Percentiles rank a stretch among this genome's conserved stretches.
These are phyloP conservation scores for Penicillium maclennaniae DNA, from an alignment of 495 filamentous ascomycete species.

Conservation along the genomic window DNA sequence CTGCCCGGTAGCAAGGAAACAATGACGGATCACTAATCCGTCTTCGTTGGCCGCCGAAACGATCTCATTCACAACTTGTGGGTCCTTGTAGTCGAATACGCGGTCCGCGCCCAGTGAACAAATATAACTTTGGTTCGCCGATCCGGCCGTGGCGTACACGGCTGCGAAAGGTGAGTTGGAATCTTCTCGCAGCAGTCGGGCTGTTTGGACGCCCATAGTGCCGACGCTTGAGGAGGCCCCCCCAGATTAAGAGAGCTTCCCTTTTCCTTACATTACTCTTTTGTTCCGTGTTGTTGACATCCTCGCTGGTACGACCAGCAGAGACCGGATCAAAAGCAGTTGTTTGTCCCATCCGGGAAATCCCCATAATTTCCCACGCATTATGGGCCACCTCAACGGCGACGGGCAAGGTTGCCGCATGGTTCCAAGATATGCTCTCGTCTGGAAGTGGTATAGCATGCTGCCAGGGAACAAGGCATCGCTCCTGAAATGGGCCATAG, in stretches of 20 bases:
- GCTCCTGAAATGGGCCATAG: constrained; percentile 47
- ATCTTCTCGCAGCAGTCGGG: constrained; percentile 30
- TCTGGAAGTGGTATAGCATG: constrained; percentile 36
- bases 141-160: constrained; percentile 47
- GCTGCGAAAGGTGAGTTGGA: constrained; percentile 28
- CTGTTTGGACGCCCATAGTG: constrained; percentile 42
- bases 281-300: not conserved
- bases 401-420: constrained; percentile 44
- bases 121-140: constrained; percentile 41
- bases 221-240: constrained; percentile 48
- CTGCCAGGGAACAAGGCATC: constrained; percentile 36
- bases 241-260: constrained; percentile 42
- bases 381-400: constrained; percentile 31
- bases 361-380: constrained; percentile 32
- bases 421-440: constrained; percentile 35
- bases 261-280: constrained; percentile 13
- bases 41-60: constrained; percentile 38
- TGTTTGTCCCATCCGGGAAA: constrained; percentile 18
- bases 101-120: constrained; percentile 43
- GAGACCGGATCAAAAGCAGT: constrained; percentile 7
- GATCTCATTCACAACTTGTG: constrained; percentile 40
- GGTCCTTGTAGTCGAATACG: constrained; percentile 49
- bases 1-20: constrained; percentile 40
- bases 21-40: constrained; percentile 36
- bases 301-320: not conserved